phyloP scores from a whole-genome alignment of 1,284 basidiomycete species.

The Ceratobasidium sp. region DNA sequence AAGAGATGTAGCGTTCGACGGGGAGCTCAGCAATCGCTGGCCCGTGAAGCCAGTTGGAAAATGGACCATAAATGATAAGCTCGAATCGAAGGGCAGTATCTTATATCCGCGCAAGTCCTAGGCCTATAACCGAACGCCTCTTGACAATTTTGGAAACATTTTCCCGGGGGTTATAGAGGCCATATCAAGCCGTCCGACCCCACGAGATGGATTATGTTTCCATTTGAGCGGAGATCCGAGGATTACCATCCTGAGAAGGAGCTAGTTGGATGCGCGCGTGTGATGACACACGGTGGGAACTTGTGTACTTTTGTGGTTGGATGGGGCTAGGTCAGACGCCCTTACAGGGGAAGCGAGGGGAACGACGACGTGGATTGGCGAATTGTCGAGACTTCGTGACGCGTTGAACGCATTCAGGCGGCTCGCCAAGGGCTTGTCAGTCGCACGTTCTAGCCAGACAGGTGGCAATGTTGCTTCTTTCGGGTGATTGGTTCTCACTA shows the following conservation, averaged over 20 bases:
- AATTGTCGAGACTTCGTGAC: constrained; percentile 5
- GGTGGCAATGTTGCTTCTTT: not conserved
- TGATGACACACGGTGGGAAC: constrained; percentile 36
- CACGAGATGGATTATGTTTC: constrained; percentile 8
- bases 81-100: not conserved
- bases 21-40: constrained; percentile 14
- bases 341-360: not conserved
- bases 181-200: not conserved
- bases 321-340: not conserved
- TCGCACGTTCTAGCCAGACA: not conserved
- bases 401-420: not conserved
- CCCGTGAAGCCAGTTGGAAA: not conserved
- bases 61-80: not conserved
- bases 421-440: not conserved
- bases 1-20: not conserved
- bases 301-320: not conserved
- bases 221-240: constrained; percentile 11
- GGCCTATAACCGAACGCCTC: constrained; percentile 5
- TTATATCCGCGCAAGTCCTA: not conserved
- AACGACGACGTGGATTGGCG: not conserved
- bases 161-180: constrained; percentile 14
- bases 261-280: not conserved
- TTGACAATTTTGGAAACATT: not conserved
- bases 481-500: not conserved
- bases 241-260: constrained; percentile 16